These are phyloP conservation scores for Torulaspora quercuum DNA, from an alignment of 805 yeast genomes.

Conservation along the genomic window DNA sequence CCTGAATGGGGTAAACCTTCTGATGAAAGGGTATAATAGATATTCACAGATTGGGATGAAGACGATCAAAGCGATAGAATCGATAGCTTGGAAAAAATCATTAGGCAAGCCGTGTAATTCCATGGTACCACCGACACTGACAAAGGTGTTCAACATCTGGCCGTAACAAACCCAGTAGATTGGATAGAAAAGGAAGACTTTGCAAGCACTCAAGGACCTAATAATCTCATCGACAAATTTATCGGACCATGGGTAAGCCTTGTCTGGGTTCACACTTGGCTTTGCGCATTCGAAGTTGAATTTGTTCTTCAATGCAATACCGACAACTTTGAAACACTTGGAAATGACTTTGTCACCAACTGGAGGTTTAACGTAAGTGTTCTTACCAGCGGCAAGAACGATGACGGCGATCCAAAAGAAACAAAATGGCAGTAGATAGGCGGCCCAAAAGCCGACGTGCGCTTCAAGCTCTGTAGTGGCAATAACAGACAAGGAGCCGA, in stretches of 20 bases:
- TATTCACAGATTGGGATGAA: constrained; percentile 70
- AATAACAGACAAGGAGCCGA: constrained; percentile 70
- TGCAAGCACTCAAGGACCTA: constrained; percentile 65
- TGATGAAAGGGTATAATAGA: constrained; percentile 52
- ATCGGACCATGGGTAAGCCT: constrained; percentile 57
- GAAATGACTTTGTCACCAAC: constrained; percentile 60
- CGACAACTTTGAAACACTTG: constrained; percentile 46
- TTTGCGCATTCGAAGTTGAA: constrained; percentile 53
- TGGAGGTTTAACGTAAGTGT: constrained; percentile 54
- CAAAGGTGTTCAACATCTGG: constrained; percentile 69
- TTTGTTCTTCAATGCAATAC: constrained; percentile 45
- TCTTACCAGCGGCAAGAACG: constrained; percentile 51
- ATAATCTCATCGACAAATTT: constrained; percentile 69
- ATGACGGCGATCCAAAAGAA: constrained; percentile 60
- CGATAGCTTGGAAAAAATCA: constrained; percentile 71
- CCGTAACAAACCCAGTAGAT: constrained; percentile 72
- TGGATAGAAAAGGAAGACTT: constrained; percentile 67
- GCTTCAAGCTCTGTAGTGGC: constrained; percentile 73
- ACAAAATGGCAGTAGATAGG: constrained; percentile 66
- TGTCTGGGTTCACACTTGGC: constrained; percentile 51
- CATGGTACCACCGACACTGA: constrained; percentile 73
- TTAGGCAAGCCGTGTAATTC: constrained; percentile 75
- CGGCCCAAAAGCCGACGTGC: constrained; percentile 68
- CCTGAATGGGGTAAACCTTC: constrained; percentile 51
- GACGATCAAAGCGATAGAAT: constrained; percentile 72